Percentiles rank a stretch among this genome's conserved stretches.
Evolutionary conservation across 306 rosid genomes (phyloP).

Genomic region (Fagus crenata): DNA sequence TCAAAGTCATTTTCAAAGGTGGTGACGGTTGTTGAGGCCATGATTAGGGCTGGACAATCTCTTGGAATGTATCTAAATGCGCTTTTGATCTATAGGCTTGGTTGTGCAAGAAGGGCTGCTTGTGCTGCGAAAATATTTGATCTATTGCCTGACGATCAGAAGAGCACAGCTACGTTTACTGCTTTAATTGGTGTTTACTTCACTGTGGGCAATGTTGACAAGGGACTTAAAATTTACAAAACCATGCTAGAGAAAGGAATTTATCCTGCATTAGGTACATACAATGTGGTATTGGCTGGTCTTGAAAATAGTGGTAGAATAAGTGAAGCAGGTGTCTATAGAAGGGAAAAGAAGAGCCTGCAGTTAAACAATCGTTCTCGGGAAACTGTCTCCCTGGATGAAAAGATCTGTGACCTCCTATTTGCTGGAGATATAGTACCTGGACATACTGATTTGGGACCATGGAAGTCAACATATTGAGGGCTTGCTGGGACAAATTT

Average conservation of each 20-base stretch:
- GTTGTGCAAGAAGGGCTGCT: conserved; percentile 55
- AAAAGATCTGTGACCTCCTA: conserved; percentile 67
- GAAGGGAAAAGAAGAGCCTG: conserved; percentile 61
- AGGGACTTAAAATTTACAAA: conserved; percentile 57
- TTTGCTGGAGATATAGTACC: conserved; percentile 46
- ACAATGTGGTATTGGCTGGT: conserved; percentile 54
- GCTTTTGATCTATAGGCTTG: conserved; percentile 55
- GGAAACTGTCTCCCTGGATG: conserved; percentile 39
- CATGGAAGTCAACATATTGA: conserved; percentile 15
- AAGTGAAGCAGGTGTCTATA: conserved; percentile 53
- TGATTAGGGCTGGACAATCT: conserved; percentile 62
- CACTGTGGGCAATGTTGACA: conserved; percentile 55
- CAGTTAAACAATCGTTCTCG: conserved; percentile 31
- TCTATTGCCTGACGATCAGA: conserved; percentile 59
- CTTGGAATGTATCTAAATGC: conserved; percentile 65
- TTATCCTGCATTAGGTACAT: conserved; percentile 63
- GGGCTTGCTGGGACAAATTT: conserved; percentile 7
- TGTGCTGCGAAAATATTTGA: conserved; percentile 57
- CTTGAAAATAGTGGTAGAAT: conserved; percentile 55
- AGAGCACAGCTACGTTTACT: conserved; percentile 72
- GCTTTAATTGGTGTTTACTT: conserved; percentile 67
- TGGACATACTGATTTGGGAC: conserved; percentile 14
- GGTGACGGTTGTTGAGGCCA: conserved; percentile 49
- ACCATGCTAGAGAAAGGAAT: conserved; percentile 53
- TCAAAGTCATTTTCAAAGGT: conserved; percentile 46